These are phyloP conservation scores for Mychonastes homosphaera DNA, from an alignment of 139 green algal species.

Conservation along the genomic window DNA sequence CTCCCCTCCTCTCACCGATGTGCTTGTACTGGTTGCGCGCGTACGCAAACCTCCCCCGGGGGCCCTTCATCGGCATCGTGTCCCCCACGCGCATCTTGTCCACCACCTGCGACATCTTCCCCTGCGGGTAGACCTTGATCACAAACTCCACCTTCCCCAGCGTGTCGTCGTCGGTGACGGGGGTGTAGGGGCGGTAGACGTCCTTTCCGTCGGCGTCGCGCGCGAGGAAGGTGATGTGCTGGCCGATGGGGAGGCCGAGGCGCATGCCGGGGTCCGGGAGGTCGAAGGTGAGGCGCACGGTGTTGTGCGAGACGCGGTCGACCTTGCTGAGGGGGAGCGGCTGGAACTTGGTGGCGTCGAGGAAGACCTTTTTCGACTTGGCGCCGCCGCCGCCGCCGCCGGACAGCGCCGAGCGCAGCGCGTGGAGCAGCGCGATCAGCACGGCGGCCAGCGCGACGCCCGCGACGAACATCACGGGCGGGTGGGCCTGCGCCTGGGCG, in stretches of 20 bases:
- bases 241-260: constrained; percentile 70
- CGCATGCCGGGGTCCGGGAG: constrained; percentile 47
- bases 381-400: no score
- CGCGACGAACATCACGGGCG: no score
- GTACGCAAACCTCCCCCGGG: constrained; percentile 64
- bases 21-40: constrained; percentile 50
- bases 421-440: no score
- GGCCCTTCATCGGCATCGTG: constrained; percentile 74
- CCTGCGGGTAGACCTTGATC: constrained; percentile 81
- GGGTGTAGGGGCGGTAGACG: constrained; percentile 69
- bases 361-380: constrained; percentile 49
- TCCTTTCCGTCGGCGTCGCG: constrained; percentile 41
- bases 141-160: constrained; percentile 69
- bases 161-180: constrained; percentile 45
- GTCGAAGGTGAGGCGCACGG: constrained; percentile 49
- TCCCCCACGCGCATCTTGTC: constrained; percentile 64
- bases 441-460: no score
- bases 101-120: constrained; percentile 80
- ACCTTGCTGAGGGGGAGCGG: constrained; percentile 29
- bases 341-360: constrained; percentile 36
- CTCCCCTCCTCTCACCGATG: constrained; percentile 40
- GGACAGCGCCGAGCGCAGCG: no score
- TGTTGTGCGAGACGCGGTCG: constrained; percentile 52
- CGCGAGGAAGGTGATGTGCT: constrained; percentile 70
- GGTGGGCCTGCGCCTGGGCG: no score